Conservation (phyloP, 257 asterid species). For the Nemophila menziesii region DNA sequence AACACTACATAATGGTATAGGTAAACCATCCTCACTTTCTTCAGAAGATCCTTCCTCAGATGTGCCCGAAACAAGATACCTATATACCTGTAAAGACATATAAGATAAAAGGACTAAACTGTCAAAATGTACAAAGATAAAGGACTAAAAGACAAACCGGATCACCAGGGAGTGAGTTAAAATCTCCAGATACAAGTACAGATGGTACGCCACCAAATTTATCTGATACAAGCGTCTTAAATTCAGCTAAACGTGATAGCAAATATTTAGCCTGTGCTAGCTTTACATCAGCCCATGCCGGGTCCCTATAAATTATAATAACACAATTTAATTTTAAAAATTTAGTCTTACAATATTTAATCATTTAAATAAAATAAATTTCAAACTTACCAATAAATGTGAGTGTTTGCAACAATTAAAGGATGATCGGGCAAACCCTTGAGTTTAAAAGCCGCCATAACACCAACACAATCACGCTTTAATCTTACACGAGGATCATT, state of each 20-base stretch:
- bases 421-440: constrained; percentile 41
- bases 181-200: constrained; percentile 66
- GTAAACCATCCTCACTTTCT: constrained; percentile 37
- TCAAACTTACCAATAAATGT: constrained; percentile 56
- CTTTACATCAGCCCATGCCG: constrained; percentile 81
- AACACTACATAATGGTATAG: constrained; percentile 51
- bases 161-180: constrained; percentile 80
- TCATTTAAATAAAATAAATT: background rate
- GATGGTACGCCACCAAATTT: constrained; percentile 56
- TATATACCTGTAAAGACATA: constrained; percentile 52
- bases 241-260: constrained; percentile 58
- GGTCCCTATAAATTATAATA: constrained; percentile 56
- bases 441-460: constrained; percentile 74
- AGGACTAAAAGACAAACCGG: constrained; percentile 30
- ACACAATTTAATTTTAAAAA: background rate
- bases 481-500: constrained; percentile 72
- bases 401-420: constrained; percentile 71
- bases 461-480: constrained; percentile 94
- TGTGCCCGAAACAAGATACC: constrained; percentile 46
- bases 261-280: constrained; percentile 79
- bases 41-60: constrained; percentile 16
- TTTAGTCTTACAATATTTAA: background rate
- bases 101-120: background rate
- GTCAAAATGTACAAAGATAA: background rate
- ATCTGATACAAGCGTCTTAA: constrained; percentile 40